Conservation (phyloP, 371 early-diverging fungal genomes). For the Circinella minor region DNA sequence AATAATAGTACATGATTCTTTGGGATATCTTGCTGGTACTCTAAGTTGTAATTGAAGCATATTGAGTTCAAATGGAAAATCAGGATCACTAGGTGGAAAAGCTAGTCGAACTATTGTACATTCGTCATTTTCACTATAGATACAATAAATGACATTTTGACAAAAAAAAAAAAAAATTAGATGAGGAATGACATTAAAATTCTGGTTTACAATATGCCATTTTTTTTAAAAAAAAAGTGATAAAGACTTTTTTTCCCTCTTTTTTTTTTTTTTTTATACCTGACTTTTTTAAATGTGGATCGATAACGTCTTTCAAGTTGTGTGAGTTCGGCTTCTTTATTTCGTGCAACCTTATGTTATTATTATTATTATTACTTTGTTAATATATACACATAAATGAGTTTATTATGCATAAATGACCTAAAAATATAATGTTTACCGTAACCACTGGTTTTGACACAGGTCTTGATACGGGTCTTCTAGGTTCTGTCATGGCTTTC, state of each 20-base stretch:
- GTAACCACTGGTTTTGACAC: background rate
- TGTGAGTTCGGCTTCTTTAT: constrained; percentile 16
- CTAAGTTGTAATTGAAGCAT: constrained; percentile 54
- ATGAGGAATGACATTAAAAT: too few relatives aligned
- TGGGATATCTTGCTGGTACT: constrained; percentile 56
- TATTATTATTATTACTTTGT: background rate
- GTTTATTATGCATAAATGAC: too few relatives aligned
- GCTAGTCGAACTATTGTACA: constrained; percentile 44
- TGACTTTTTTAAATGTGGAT: constrained; percentile 21
- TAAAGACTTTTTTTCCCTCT: too few relatives aligned
- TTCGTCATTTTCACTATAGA: constrained; percentile 24
- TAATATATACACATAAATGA: background rate
- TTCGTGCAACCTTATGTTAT: constrained; percentile 8
- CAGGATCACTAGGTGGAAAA: constrained; percentile 71
- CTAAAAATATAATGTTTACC: too few relatives aligned
- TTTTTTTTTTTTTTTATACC: too few relatives aligned
- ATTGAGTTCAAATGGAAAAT: constrained; percentile 77
- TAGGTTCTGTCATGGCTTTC: background rate
- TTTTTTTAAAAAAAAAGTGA: background rate
- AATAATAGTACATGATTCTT: constrained; percentile 36
- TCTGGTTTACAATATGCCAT: too few relatives aligned
- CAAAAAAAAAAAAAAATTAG: too few relatives aligned
- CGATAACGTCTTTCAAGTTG: constrained; percentile 28
- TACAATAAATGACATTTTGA: too few relatives aligned
- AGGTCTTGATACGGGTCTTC: background rate